These are phyloP conservation scores for Ambrosiella beaveri DNA, from an alignment of 2,329 filamentous ascomycete species.

Conservation along the genomic window DNA sequence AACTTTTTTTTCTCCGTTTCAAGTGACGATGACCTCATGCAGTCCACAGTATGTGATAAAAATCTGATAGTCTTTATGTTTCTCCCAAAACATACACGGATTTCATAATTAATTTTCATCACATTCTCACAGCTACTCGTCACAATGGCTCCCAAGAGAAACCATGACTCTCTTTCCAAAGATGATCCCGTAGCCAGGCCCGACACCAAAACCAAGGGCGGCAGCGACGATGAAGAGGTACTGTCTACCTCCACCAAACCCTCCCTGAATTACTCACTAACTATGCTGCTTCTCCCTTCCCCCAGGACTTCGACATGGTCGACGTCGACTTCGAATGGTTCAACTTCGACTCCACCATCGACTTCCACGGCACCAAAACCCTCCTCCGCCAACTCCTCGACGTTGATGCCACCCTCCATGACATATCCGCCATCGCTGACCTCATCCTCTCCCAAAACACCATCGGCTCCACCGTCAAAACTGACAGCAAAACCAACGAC, in stretches of 20 bases:
- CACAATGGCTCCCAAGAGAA: slow-evolving; percentile 33
- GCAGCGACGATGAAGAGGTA: slow-evolving; percentile 32
- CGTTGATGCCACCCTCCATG: slow-evolving; percentile 67
- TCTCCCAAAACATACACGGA: neutral
- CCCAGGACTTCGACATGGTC: slow-evolving; percentile 72
- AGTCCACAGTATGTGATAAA: neutral
- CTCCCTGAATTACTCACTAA: slow-evolving; percentile 11
- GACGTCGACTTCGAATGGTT: slow-evolving; percentile 99
- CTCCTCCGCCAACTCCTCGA: slow-evolving; percentile 86
- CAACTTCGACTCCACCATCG: slow-evolving; percentile 73
- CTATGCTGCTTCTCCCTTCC: neutral
- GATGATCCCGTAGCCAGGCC: slow-evolving; percentile 27
- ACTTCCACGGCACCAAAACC: slow-evolving; percentile 88
- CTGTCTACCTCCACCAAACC: slow-evolving; percentile 13
- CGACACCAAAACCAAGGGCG: slow-evolving; percentile 30
- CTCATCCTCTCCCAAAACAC: slow-evolving; percentile 72
- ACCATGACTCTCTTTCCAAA: slow-evolving; percentile 29
- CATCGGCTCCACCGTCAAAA: slow-evolving; percentile 88
- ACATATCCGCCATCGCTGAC: slow-evolving; percentile 73
- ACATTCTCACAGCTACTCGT: neutral
- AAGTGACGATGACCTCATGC: neutral
- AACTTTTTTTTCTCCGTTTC: neutral
- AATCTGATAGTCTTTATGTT: neutral
- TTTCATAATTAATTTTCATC: neutral
- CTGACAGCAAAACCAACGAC: slow-evolving; percentile 85